phyloP scores from a whole-genome alignment of 129 eudicot genomes.

The Centrapalus pauciflorus region DNA sequence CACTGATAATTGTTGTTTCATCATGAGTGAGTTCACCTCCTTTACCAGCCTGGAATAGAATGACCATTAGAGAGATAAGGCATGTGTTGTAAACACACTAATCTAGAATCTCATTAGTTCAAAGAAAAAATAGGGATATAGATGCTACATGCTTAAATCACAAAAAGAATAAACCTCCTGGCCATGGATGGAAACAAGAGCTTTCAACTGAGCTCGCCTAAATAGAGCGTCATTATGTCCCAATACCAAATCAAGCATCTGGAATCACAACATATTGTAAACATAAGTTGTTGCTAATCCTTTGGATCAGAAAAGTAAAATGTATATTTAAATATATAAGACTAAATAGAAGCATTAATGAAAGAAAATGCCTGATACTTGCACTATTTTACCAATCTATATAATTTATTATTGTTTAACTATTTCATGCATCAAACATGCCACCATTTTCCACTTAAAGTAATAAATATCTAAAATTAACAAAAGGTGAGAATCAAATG shows the following conservation, averaged over 20 bases:
- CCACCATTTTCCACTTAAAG: too few relatives aligned
- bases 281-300: background rate
- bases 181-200: conserved; percentile 92
- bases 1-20: conserved; percentile 95
- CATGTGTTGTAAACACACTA: background rate
- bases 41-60: conserved; percentile 71
- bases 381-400: background rate
- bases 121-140: background rate
- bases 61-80: background rate
- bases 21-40: conserved; percentile 99
- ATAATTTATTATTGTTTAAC: too few relatives aligned
- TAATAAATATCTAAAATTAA: too few relatives aligned
- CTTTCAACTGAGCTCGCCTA: conserved; percentile 93
- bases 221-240: conserved; percentile 90
- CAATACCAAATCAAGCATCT: conserved; percentile 77
- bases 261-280: conserved; percentile 24
- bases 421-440: too few relatives aligned
- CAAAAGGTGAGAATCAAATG: too few relatives aligned
- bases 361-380: too few relatives aligned
- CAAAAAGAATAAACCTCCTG: conserved; percentile 47
- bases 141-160: background rate
- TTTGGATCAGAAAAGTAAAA: background rate
- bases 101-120: background rate
- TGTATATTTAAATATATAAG: too few relatives aligned
- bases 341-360: too few relatives aligned